Evolutionary conservation across 768 basidiomycete genomes (phyloP), one percentile per base, ranked within the genome.

Genomic region (Rhodotorula paludigena): DNA sequence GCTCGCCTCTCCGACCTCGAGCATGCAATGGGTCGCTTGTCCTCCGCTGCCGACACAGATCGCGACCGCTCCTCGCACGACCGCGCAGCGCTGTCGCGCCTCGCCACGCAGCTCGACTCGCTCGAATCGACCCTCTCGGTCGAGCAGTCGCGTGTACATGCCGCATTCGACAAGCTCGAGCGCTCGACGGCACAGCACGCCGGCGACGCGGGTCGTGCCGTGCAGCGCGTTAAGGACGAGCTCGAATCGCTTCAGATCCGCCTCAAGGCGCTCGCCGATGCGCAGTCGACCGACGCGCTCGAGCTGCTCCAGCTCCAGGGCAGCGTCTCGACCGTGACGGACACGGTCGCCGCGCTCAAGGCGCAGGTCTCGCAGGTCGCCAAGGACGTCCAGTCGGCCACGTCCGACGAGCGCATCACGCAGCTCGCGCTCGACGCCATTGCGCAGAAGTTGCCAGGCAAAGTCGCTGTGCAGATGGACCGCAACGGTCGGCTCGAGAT

Each of bases 371-470:
- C 57, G 5, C 56, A 73, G 16, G 78, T 79, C 16, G 77, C 78
- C 54, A 61, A 64, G 32, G 76, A 74, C 25, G 70, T 79, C 20
- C 66, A 60, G 44, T 64, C 72, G 20, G 77, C 76, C 0, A 44
- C 77, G 20, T 74, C 77, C 33, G 74, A 76, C 48, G 77, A 78
- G 10, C 65, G 76, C 30, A 62, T 79, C 36, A 61, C 71, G 9
- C 51, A 61, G 61, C 60, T 75, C 38, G 76, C 73, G 41, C 70
- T 75, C 23, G 64, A 72, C 12, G 75, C 77, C 3, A 74, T 81
- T 58, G 79, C 79, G 55, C 64, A 73, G 60, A 74, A 79, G 39
- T 66, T 81, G 48, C 81, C 81, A 16, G 60, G 74, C n/a, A 62
- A 68, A n/a, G 67, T 81, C 51, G 80, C 80, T 2, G 76, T 81